These are phyloP conservation scores for Fonsecaea erecta DNA, from an alignment of 2,329 filamentous ascomycete genomes.

Conservation along the genomic window DNA sequence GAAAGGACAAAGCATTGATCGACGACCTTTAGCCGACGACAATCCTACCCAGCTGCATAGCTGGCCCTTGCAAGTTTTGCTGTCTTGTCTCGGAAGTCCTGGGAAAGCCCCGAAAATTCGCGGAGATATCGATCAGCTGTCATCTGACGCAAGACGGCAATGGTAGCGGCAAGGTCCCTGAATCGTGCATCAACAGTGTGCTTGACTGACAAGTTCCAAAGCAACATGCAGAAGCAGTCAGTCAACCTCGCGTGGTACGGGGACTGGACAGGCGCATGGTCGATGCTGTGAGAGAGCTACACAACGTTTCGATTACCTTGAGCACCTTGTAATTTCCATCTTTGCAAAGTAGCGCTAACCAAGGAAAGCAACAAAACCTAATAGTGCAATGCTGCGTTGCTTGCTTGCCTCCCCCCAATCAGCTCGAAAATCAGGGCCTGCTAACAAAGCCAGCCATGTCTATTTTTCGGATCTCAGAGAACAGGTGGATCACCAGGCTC, in stretches of 20 bases:
- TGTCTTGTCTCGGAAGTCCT: neutral
- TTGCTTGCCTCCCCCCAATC: neutral
- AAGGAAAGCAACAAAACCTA: neutral
- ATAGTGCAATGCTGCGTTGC: neutral
- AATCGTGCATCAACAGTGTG: neutral
- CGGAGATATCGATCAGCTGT: neutral
- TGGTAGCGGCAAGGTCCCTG: neutral
- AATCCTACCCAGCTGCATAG: neutral
- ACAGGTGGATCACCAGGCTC: neutral
- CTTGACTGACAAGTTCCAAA: conserved; percentile 1
- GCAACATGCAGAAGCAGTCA: conserved; percentile 1
- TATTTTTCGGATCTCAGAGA: neutral
- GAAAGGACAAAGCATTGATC: neutral
- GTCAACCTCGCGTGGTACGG: conserved; percentile 4
- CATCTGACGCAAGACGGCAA: neutral
- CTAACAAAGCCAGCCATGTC: neutral
- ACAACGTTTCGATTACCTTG: neutral
- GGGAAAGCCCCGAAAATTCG: neutral
- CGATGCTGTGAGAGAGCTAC: neutral
- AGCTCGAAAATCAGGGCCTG: neutral
- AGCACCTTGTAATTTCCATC: neutral
- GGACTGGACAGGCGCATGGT: neutral
- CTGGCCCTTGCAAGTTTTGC: neutral
- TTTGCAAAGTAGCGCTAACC: neutral
- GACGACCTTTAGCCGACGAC: neutral